These are phyloP conservation scores for Mucuna pruriens DNA, from an alignment of 306 rosid genomes.

Conservation along the genomic window DNA sequence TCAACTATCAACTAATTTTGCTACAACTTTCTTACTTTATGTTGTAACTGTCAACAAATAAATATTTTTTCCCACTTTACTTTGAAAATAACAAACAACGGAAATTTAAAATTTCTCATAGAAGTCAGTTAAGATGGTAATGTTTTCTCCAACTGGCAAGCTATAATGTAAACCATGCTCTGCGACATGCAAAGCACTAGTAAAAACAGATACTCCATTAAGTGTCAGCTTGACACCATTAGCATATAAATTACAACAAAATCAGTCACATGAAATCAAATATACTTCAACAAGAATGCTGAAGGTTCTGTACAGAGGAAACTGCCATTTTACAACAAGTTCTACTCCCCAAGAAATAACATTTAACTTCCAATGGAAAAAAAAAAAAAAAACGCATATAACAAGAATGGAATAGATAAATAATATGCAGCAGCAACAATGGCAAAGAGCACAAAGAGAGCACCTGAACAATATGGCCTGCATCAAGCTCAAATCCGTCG, in stretches of 20 bases:
- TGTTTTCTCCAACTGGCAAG: neutral
- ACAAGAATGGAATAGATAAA: slow-evolving; percentile 8
- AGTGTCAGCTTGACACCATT: neutral
- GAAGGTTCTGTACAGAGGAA: neutral
- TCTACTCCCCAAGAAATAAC: neutral
- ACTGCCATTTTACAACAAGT: neutral
- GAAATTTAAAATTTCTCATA: neutral
- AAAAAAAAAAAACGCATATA: neutral
- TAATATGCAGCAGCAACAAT: slow-evolving; percentile 5
- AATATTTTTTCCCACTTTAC: slow-evolving; percentile 10
- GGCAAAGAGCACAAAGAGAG: neutral
- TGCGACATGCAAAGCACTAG: slow-evolving; percentile 13
- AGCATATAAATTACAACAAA: slow-evolving; percentile 19
- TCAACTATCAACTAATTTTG: slow-evolving; percentile 16
- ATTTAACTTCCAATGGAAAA: neutral
- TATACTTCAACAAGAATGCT: neutral
- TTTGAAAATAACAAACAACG: neutral
- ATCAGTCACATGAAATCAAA: neutral
- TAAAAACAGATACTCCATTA: slow-evolving; percentile 15
- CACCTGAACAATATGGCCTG: slow-evolving; percentile 92
- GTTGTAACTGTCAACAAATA: slow-evolving; percentile 10
- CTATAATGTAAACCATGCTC: neutral
- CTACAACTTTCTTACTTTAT: slow-evolving; percentile 2
- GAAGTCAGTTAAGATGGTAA: neutral
- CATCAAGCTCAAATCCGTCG: slow-evolving; percentile 90